Evolutionary conservation across 2,329 filamentous ascomycete genomes (phyloP).

Genomic region (Aspergillus sp.): DNA sequence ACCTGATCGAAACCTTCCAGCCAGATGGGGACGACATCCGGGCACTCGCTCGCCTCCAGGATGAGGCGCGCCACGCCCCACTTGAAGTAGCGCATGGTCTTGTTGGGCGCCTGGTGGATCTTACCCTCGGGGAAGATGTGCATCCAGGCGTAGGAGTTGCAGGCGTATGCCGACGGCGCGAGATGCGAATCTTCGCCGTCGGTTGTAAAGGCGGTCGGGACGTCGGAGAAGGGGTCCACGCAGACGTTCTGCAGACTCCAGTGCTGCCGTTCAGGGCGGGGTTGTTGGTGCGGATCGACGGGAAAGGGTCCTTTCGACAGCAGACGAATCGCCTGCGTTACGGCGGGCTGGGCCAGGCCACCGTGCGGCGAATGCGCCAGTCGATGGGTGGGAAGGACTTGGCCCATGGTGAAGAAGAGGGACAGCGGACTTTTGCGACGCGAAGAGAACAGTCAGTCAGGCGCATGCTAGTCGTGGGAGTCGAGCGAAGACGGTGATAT

Average conservation of each 20-base stretch:
- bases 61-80: slow-evolving; percentile 93
- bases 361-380: slow-evolving; percentile 73
- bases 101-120: slow-evolving; percentile 80
- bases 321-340: slow-evolving; percentile 80
- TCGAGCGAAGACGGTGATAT: slow-evolving; percentile 15
- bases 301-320: slow-evolving; percentile 67
- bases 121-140: slow-evolving; percentile 96
- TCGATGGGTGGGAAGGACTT: slow-evolving; percentile 87
- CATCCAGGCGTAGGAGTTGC: slow-evolving; percentile 76
- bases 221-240: slow-evolving; percentile 48
- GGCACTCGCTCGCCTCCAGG: slow-evolving; percentile 81
- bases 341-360: slow-evolving; percentile 85
- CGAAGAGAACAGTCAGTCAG: not conserved
- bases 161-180: slow-evolving; percentile 69
- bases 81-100: slow-evolving; percentile 92
- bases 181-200: slow-evolving; percentile 52
- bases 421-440: slow-evolving; percentile 56
- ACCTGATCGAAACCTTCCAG: slow-evolving; percentile 84
- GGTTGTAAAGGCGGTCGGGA: slow-evolving; percentile 41
- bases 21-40: slow-evolving; percentile 90
- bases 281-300: slow-evolving; percentile 43
- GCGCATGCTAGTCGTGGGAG: not conserved
- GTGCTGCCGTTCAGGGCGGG: slow-evolving; percentile 31
- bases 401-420: slow-evolving; percentile 83
- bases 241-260: slow-evolving; percentile 43